Evolutionary conservation across 2,329 filamentous ascomycete genomes (phyloP).

Genomic region (Diaporthe ampelina): DNA sequence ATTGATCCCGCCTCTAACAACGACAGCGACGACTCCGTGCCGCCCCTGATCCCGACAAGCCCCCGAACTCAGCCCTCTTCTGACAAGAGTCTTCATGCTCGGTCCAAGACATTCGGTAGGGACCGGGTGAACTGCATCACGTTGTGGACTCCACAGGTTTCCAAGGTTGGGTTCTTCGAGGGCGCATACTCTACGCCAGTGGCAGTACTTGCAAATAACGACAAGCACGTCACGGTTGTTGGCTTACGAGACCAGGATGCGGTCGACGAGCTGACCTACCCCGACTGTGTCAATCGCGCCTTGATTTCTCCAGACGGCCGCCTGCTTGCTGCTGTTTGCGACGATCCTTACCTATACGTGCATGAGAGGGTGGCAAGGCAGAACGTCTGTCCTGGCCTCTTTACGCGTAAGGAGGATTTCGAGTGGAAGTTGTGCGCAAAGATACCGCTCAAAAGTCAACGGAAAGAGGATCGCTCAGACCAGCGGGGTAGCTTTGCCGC

Average conservation of each 20-base stretch:
- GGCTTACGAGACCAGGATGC: conserved; percentile 76
- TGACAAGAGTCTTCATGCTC: conserved; percentile 62
- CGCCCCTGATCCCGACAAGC: conserved; percentile 44
- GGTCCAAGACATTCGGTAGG: conserved; percentile 67
- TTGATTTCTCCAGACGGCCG: conserved; percentile 92
- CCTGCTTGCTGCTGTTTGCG: conserved; percentile 85
- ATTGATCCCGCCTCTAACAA: conserved; percentile 42
- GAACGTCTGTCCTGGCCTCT: conserved; percentile 45
- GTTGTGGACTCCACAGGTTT: conserved; percentile 68
- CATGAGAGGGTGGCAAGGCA: conserved; percentile 70
- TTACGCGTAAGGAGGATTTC: conserved; percentile 51
- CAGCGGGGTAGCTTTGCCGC: conserved; percentile 81
- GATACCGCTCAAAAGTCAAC: conserved; percentile 71
- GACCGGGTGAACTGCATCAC: conserved; percentile 78
- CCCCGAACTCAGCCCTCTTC: conserved; percentile 46
- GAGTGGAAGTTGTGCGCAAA: conserved; percentile 66
- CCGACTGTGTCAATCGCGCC: conserved; percentile 92
- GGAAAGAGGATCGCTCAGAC: conserved; percentile 65
- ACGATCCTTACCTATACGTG: conserved; percentile 88
- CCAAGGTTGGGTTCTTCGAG: conserved; percentile 47
- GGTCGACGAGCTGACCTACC: conserved; percentile 79
- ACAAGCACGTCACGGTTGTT: conserved; percentile 89
- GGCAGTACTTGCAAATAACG: conserved; percentile 90
- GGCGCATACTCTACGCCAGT: conserved; percentile 66
- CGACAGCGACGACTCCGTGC: conserved; percentile 48